These are phyloP conservation scores for Scedosporium boydii DNA, from an alignment of 2,329 filamentous ascomycete species.

Conservation along the genomic window DNA sequence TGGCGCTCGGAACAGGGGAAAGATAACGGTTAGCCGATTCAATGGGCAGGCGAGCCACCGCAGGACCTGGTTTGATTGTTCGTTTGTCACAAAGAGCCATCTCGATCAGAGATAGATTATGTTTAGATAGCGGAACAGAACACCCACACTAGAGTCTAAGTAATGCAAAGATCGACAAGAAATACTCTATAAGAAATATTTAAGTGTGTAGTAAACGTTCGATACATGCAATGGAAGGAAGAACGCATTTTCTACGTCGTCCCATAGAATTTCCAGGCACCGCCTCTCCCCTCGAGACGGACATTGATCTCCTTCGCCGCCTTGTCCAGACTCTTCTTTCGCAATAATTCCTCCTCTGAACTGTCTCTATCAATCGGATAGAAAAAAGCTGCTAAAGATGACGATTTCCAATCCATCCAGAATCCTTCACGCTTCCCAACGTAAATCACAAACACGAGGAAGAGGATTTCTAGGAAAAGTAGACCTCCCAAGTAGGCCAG, in stretches of 20 bases:
- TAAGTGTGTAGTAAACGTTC: too few species aligned
- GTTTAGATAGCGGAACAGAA: too few species aligned
- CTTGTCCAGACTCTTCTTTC: not conserved
- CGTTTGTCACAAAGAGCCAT: too few species aligned
- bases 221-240: too few species aligned
- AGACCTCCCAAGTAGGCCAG: not conserved
- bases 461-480: not conserved
- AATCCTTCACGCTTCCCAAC: not conserved
- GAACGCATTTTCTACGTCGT: not conserved
- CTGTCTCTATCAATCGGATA: not conserved
- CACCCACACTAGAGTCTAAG: too few species aligned
- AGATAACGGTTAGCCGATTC: too few species aligned
- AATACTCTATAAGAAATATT: too few species aligned
- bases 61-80: too few species aligned
- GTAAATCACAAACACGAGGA: not conserved
- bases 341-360: not conserved
- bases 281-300: not conserved
- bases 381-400: not conserved
- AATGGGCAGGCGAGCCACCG: too few species aligned
- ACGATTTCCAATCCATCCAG: not conserved
- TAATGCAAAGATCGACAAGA: too few species aligned
- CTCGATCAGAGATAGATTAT: too few species aligned
- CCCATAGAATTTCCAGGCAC: not conserved
- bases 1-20: too few species aligned
- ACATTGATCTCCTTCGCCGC: not conserved